Evolutionary conservation across 1,139 yeast species (phyloP), one percentile per base, ranked within the genome.

Genomic region (Spencermartinsiella ligniputridi): DNA sequence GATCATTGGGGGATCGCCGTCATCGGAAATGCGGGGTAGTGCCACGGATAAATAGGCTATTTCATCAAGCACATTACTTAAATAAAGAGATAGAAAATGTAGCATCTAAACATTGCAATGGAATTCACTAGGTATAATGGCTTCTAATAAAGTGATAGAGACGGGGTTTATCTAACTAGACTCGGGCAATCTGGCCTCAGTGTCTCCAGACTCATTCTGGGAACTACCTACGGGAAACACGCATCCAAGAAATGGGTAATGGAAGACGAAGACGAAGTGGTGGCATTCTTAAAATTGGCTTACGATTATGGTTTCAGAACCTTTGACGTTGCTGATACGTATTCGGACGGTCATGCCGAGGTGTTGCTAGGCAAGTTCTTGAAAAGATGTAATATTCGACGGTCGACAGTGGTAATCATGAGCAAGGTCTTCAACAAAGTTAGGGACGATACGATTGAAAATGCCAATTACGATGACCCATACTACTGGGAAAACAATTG

Each of bases 201-300:
- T 46, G 65, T 77, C 34, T 72, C 81, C 20, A 70, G 70, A 47
- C 57, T 76, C 39, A 71, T 78, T 45, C 70, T 78, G 13, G 83
- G 83, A 15, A 78, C 77, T 81, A 61, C 76, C 2, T 76, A 62
- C 51, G 83, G 83, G 11, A 47, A 57, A 13, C 73, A 71, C 46
- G 40, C 49, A 16, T 74, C 76, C 75, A 68, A 60, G 8, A 69
- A 67, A 18, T 74, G 77, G 78, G 71, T 72, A 11, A 52, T 72
- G 24, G 71, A 67, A 13, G 69, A 69, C 41, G 70, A 69, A 41
- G 69, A 71, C 25, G 45, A 55, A 42, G 55, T 66, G 38, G 55
- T 68, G 40, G 52, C 51, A 8, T 60, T 74, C 20, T 54, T 75
- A 56, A 74, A 75, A 46, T 64, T 63, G 49, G 72, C 76, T 32